These are phyloP conservation scores for Arthrobotrys pseudoclavata DNA, from an alignment of 2,329 filamentous ascomycete species.

Conservation along the genomic window DNA sequence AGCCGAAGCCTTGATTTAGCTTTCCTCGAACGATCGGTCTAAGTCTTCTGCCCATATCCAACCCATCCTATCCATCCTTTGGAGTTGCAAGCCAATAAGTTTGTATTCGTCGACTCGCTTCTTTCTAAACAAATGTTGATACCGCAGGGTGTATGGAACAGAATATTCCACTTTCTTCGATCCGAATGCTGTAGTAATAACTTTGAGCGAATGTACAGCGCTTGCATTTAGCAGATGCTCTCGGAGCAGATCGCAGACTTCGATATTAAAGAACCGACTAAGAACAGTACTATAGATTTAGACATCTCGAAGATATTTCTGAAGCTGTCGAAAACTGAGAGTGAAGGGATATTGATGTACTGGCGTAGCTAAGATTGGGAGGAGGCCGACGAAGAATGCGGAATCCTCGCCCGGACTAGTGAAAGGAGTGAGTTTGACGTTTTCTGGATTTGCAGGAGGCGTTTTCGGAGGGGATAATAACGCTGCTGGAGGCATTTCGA, in stretches of 20 bases:
- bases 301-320: background rate
- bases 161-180: constrained; percentile 45
- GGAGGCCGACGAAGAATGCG: constrained; percentile 11
- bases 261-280: constrained; percentile 35
- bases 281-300: constrained; percentile 35
- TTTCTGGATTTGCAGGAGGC: constrained; percentile 18
- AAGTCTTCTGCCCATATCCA: constrained; percentile 58
- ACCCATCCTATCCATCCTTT: constrained; percentile 50
- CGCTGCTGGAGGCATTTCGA: constrained; percentile 4
- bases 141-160: constrained; percentile 24
- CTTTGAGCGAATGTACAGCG: background rate
- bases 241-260: constrained; percentile 35
- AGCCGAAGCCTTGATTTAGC: constrained; percentile 37
- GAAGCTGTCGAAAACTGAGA: constrained; percentile 17
- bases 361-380: constrained; percentile 11
- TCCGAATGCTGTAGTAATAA: constrained; percentile 31
- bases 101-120: constrained; percentile 33
- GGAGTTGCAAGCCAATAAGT: constrained; percentile 44
- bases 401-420: constrained; percentile 9
- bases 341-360: constrained; percentile 13
- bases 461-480: background rate
- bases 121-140: constrained; percentile 13
- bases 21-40: constrained; percentile 44
- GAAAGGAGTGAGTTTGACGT: constrained; percentile 37
- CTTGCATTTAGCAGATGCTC: constrained; percentile 14